Conservation (phyloP, 2,329 filamentous ascomycete genomes). For the Cordyceps tenuipes region DNA sequence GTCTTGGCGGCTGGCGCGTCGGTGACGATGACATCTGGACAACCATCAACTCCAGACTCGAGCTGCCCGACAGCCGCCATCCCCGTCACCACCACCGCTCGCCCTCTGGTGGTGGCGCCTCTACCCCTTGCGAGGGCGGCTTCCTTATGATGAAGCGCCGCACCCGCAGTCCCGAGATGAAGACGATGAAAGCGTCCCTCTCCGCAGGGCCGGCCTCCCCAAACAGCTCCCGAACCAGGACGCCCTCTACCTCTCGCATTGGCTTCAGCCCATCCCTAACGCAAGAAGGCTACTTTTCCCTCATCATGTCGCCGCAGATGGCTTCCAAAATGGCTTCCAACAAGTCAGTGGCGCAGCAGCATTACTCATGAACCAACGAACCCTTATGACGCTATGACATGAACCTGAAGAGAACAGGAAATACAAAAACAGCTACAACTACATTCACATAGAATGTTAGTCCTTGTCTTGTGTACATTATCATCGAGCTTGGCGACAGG, state of each 20-base stretch:
- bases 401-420: not conserved
- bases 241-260: constrained; percentile 34
- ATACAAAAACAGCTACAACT: not conserved
- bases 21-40: constrained; percentile 41
- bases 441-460: not conserved
- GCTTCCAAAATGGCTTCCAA: constrained; percentile 21
- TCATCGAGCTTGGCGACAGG: not conserved
- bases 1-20: constrained; percentile 50
- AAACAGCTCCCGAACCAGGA: constrained; percentile 41
- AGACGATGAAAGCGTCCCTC: constrained; percentile 14
- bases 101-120: constrained; percentile 28
- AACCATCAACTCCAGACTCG: constrained; percentile 43
- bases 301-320: constrained; percentile 22
- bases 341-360: constrained; percentile 16
- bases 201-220: constrained; percentile 25
- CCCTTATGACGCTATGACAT: not conserved
- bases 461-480: not conserved
- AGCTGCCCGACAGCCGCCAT: constrained; percentile 36
- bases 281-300: constrained; percentile 36
- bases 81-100: constrained; percentile 35
- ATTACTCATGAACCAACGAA: constrained; percentile 1
- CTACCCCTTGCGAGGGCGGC: constrained; percentile 32
- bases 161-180: constrained; percentile 25
- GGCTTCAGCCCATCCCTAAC: constrained; percentile 21
- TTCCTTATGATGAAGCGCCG: constrained; percentile 37